Percentiles rank a stretch among this genome's conserved stretches.
Conservation (phyloP, 805 yeast genomes). For the Pichia paraexigua region DNA sequence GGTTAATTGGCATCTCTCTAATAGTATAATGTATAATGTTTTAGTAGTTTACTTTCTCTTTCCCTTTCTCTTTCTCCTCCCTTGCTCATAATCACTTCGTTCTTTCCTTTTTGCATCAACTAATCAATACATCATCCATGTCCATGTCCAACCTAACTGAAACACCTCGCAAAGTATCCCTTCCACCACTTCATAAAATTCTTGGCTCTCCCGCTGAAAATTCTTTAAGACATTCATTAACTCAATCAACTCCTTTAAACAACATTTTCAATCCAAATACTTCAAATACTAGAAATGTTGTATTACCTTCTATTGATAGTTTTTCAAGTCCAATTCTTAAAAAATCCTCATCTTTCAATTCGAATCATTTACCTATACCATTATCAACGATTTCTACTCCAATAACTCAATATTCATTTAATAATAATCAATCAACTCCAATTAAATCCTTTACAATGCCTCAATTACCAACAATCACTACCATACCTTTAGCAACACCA, state of each 20-base stretch:
- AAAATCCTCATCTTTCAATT: slow-evolving; percentile 16
- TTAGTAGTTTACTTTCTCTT: neutral
- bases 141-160: neutral
- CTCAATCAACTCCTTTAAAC: neutral
- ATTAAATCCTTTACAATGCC: neutral
- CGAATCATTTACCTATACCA: slow-evolving; percentile 7
- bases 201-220: neutral
- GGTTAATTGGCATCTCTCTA: neutral
- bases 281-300: neutral
- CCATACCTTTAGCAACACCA: neutral
- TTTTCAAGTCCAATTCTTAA: slow-evolving; percentile 20
- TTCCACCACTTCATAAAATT: neutral
- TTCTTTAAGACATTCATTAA: neutral
- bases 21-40: too few relatives aligned
- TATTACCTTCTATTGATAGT: slow-evolving; percentile 19
- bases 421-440: slow-evolving; percentile 8
- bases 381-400: slow-evolving; percentile 13
- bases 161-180: neutral
- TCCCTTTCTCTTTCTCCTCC: neutral
- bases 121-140: neutral
- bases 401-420: slow-evolving; percentile 15
- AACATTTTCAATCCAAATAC: neutral
- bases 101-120: neutral
- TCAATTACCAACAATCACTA: neutral
- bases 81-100: neutral